Percentiles rank a stretch among this genome's conserved stretches.
These are phyloP conservation scores for Eimeria necatrix DNA, from an alignment of 169 alveolate species.

Conservation along the genomic window DNA sequence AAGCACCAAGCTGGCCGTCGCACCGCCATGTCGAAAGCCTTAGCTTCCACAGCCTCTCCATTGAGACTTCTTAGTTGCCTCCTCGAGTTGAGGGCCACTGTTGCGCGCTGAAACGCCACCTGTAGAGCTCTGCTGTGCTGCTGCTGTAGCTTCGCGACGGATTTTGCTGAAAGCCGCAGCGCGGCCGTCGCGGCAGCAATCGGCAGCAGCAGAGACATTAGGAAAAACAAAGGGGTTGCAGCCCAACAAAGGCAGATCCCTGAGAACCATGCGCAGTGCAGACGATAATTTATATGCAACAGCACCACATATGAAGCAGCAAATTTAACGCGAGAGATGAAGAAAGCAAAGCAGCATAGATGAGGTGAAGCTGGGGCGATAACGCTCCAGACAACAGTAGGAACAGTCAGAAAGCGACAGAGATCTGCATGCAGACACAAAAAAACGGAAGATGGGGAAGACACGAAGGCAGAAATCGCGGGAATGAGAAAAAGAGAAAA, in stretches of 20 bases:
- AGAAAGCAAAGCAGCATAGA: not conserved
- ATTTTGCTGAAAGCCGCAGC: constrained; percentile 49
- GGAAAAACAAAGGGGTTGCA: constrained; percentile 52
- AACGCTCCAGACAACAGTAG: not conserved
- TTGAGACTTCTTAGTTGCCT: constrained; percentile 49
- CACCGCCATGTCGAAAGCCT: constrained; percentile 25
- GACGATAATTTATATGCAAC: not conserved
- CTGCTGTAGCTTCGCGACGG: constrained; percentile 35
- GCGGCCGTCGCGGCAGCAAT: constrained; percentile 20
- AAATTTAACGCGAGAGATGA: not conserved
- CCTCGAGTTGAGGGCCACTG: constrained; percentile 44
- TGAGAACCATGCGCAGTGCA: not conserved
- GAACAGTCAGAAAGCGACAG: too few relatives aligned
- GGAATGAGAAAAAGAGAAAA: not conserved
- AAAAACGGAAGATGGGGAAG: not conserved
- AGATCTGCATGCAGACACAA: too few relatives aligned
- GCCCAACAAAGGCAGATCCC: constrained; percentile 38
- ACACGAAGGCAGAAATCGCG: not conserved
- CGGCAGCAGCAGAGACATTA: constrained; percentile 69
- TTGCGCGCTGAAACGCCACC: constrained; percentile 44
- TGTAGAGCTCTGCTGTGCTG: constrained; percentile 42
- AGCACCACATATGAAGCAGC: not conserved
- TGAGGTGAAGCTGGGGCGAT: not conserved
- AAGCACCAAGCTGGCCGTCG: not conserved
- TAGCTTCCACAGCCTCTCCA: constrained; percentile 51